Evolutionary conservation across 306 rosid species (phyloP), one percentile per base, ranked within the genome.

Genomic region (Amphicarpaea edgeworthii): DNA sequence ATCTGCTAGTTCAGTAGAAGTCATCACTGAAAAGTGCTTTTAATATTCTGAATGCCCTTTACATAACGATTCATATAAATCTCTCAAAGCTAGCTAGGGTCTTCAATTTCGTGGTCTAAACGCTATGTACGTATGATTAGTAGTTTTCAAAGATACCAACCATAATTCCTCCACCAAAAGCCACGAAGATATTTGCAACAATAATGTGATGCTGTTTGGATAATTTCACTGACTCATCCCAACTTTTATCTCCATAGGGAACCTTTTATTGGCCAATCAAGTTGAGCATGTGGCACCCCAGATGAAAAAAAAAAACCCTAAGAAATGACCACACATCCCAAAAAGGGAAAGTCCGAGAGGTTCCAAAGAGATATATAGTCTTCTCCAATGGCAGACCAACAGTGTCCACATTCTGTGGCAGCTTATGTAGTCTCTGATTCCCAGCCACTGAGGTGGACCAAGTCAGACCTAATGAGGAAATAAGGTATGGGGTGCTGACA

Each of bases 401-500:
- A 34, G 38, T 53, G 76, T 79, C 80, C 68, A 76, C 70, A 66
- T 60, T 73, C 70, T 21, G 6, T 76, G 73, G 84, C 57, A 72
- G 64, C 30, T 55, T 65, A 46, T 17, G 72, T 26, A 60, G 46
- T 58, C 41, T 45, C 54, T 75, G 73, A 79, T 79, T 73, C 70
- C 70, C 49, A 62, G 34, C 41, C 79, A 76, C 23, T 58, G 19
- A 61, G 0, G 53, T 67, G 59, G 84, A 20, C 21, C 79, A 59
- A 40, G 21, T 12, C 11, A 68, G 81, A 63, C 81, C 80, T 38
- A 76, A 80, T 32, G 23, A 49, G 78, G 81, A 81, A 79, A 49
- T 75, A 11, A 60, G 71, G 54, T 59, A 38, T 81, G 82, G 90
- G 90, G 92, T 76, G 77, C 51, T 82, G 86, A 75, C 93, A 81